Base-by-base conservation (phyloP, 805 yeast species). In the Metschnikowia kunwiensis region DNA sequence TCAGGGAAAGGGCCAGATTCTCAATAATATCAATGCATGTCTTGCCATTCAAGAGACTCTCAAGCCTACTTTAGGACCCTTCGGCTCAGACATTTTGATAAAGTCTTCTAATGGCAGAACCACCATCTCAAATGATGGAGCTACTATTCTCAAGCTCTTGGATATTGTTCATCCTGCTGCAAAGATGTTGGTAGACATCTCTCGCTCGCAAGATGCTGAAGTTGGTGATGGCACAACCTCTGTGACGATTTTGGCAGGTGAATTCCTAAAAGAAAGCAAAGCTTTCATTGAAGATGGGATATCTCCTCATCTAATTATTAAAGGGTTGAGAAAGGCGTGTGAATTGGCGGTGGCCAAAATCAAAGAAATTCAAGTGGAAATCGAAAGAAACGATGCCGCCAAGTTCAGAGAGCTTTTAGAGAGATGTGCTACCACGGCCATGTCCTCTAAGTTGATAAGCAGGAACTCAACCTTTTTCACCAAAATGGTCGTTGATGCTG, bases 121-220 rank as follows among this genome's bases (percentile, higher is more conserved):
- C 31, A 93, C 97, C 15, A 89, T 93, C 49, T 91, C 99, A 27
- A 93, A 93, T 61, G 98, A 93, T 59, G 98, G 98, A 49, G 98
- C 98, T 26, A 93, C 99, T 2, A 91, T 93, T 51, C 70, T 93
- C 59, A 86, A 83, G 58, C 72, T 93, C 39, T 67, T 93, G 49
- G 98, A 93, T 56, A 94, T 93, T 38, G 96, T 93, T 17, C 98
- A 93, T 55, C 98, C 99, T 7, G 98, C 99, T 8, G 98, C 98
- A 9, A 88, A 87, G 61, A 89, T 91, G 42, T 69, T 91, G 49
- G 98, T 91, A 36, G 95, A 91, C 58, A 85, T 91, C 40, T 85
- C 96, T 12, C 82, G 94, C 59, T 88, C 95, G 3, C 98, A 91
- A 67, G 98, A 91, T 60, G 95, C 94, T 42, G 97, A 91, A 62